Conservation (phyloP, 495 filamentous ascomycete species). For the Xylaria telfairii region DNA sequence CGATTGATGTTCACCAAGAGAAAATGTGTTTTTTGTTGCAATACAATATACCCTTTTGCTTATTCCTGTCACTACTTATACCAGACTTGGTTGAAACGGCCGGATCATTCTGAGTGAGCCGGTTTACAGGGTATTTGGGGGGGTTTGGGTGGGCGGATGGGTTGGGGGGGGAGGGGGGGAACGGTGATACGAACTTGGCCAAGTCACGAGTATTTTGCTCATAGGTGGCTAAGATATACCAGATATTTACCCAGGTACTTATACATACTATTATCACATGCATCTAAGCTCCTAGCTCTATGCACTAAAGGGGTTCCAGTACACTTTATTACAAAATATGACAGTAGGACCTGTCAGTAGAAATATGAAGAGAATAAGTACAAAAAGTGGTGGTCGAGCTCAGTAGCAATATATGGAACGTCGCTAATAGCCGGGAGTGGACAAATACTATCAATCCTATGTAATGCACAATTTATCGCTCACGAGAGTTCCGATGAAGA, state of each 20-base stretch:
- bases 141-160: no score
- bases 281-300: neutral
- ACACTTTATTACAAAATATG: neutral
- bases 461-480: neutral
- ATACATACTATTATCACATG: neutral
- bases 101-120: neutral
- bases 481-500: neutral
- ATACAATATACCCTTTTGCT: constrained; percentile 24
- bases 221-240: neutral
- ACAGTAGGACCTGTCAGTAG: neutral
- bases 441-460: neutral
- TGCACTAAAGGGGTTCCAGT: neutral
- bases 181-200: neutral
- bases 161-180: no score
- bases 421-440: neutral
- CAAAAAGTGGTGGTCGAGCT: neutral
- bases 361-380: neutral
- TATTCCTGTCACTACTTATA: constrained; percentile 13
- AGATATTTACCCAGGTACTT: neutral
- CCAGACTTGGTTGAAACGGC: neutral
- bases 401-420: neutral
- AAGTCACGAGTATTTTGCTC: neutral
- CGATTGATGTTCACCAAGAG: neutral
- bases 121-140: neutral
- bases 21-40: neutral